Evolutionary conservation across 1,284 basidiomycete species (phyloP).

Genomic region (Rhodotorula mucilaginosa): DNA sequence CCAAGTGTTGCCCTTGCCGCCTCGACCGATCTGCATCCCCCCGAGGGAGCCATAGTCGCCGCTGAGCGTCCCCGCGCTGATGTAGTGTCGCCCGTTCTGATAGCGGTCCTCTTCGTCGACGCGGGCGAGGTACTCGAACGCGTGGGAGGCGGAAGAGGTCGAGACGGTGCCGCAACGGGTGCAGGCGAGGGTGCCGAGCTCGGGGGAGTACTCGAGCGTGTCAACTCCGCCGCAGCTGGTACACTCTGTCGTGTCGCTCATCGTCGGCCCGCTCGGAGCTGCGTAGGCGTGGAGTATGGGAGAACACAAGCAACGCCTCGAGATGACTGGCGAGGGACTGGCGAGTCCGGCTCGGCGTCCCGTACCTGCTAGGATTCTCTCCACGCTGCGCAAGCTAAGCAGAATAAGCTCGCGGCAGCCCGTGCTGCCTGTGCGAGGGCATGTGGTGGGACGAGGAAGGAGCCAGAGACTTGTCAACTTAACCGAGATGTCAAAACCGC

Average conservation of each 20-base stretch:
- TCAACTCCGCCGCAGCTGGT: conserved; percentile 1
- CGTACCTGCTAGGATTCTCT: no score
- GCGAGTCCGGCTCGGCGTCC: no score
- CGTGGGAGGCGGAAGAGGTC: conserved; percentile 5
- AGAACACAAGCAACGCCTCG: background rate
- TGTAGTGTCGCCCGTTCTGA: conserved; percentile 16
- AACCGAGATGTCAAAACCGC: background rate
- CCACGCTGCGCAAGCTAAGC: no score
- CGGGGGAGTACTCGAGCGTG: conserved; percentile 18
- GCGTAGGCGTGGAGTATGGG: no score
- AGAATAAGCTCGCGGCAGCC: no score
- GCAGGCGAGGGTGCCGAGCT: conserved; percentile 26
- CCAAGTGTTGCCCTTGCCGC: conserved; percentile 12
- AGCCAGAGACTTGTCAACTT: background rate
- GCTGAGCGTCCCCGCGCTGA: background rate
- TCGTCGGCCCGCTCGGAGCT: background rate
- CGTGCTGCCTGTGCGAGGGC: no score
- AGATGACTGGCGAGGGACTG: background rate
- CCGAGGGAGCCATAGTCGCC: conserved; percentile 3
- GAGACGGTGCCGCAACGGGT: conserved; percentile 29
- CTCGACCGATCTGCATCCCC: background rate
- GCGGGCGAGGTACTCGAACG: conserved; percentile 23
- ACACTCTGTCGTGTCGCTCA: background rate
- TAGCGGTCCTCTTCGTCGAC: conserved; percentile 30
- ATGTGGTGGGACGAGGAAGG: background rate